Percentiles rank a stretch among this genome's conserved stretches.
Conservation (phyloP, 805 yeast species). For the Torulaspora maleeae region DNA sequence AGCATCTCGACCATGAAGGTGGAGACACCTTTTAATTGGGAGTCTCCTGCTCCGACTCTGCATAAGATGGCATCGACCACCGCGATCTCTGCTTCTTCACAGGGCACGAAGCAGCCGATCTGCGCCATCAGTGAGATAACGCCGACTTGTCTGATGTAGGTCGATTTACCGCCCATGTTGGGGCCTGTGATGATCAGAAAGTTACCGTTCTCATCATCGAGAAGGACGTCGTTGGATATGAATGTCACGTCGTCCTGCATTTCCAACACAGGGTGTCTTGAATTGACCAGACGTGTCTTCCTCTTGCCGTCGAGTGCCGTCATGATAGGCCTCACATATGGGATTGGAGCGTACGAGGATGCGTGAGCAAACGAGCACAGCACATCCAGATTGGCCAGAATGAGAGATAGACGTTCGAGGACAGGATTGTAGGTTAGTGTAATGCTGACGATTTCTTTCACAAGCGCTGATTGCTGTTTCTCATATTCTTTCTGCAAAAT, state of each 20-base stretch:
- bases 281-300: constrained; percentile 54
- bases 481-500: constrained; percentile 65
- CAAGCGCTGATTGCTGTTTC: constrained; percentile 69
- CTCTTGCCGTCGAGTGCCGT: constrained; percentile 48
- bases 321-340: constrained; percentile 72
- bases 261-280: constrained; percentile 94
- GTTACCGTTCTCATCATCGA: constrained; percentile 53
- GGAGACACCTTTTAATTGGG: constrained; percentile 93
- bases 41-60: constrained; percentile 98
- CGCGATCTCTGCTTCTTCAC: constrained; percentile 68
- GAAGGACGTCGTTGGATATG: constrained; percentile 81
- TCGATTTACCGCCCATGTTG: constrained; percentile 96
- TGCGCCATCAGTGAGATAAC: constrained; percentile 84
- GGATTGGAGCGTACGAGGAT: constrained; percentile 73
- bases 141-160: constrained; percentile 86
- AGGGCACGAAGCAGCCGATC: constrained; percentile 86
- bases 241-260: constrained; percentile 87
- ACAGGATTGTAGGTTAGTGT: constrained; percentile 79
- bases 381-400: constrained; percentile 76
- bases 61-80: constrained; percentile 89
- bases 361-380: constrained; percentile 81
- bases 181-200: constrained; percentile 91
- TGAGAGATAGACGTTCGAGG: constrained; percentile 58
- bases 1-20: constrained; percentile 98
- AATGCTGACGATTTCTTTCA: constrained; percentile 75